Conservation (phyloP, 2,329 filamentous ascomycete genomes). For the Falciphora oryzae region DNA sequence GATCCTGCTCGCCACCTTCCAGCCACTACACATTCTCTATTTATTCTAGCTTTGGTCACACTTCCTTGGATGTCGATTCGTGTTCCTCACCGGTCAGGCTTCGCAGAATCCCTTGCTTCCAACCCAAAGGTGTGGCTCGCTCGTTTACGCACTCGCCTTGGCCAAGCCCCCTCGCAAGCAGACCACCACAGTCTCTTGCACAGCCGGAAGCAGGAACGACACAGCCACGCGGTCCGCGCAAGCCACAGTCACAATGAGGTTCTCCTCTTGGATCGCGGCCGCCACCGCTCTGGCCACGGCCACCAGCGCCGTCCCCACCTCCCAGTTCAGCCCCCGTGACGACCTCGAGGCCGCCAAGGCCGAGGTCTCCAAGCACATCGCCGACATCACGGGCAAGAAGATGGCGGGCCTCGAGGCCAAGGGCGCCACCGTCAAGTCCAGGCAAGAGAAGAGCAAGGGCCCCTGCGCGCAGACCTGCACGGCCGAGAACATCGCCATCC, state of each 20-base stretch:
- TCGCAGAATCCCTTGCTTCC: too few species aligned
- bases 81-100: too few species aligned
- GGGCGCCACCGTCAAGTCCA: neutral
- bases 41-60: too few species aligned
- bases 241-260: neutral
- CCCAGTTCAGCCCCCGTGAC: too few species aligned
- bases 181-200: too few species aligned
- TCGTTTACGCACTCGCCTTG: too few species aligned
- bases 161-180: too few species aligned
- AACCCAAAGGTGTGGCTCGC: too few species aligned
- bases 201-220: too few species aligned
- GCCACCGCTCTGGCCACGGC: neutral
- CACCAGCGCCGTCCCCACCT: neutral
- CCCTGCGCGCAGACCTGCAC: slow-evolving; percentile 19
- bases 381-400: slow-evolving; percentile 1
- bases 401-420: neutral
- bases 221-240: neutral
- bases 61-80: too few species aligned
- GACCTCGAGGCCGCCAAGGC: neutral
- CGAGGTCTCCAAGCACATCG: neutral
- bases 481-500: slow-evolving; percentile 21
- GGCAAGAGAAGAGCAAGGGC: neutral
- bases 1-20: too few species aligned
- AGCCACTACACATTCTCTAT: too few species aligned
- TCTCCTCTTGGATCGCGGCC: slow-evolving; percentile 2